Base-by-base conservation (phyloP, 305 asterid genomes). In the Andrographis paniculata region DNA sequence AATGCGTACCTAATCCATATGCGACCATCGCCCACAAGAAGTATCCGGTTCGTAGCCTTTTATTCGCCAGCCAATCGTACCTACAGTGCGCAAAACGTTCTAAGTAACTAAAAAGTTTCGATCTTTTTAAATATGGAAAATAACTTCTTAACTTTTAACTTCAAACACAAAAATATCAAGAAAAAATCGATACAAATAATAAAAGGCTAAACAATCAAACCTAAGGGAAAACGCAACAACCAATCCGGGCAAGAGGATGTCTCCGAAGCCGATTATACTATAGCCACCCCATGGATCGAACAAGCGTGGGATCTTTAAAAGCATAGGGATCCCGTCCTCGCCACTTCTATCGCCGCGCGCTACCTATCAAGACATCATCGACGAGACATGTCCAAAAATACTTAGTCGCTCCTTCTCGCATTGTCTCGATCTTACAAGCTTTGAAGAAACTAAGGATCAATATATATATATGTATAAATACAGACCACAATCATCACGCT, bases 231-330 rank as follows among this genome's bases (percentile, higher is more conserved):
- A 86, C 58, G 94, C 89, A 0, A 86, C 87, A 7, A 89, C 72
- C 27, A 89, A 60, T 50, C 98, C 96, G 17, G 98, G 96, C 64
- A 89, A 76, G 55, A 89, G 80, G 59, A 89, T 86, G 66, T 89
- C 98, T 17, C 98, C 96, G 22, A 89, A 89, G 63, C 96, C 98
- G 14, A 89, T 82, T 61, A 89, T 89, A 64, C 98, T 89, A 64
- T 74, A 89, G 49, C 98, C 96, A 44, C 98, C 96, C 98, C 98
- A 86, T 17, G 98, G 98, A 75, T 89, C 98, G 65, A 89, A 89
- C 56, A 82, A 56, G 23, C 98, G 91, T 0, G 98, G 98, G 53
- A 89, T 82, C 66, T 86, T 89, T 53, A 89, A 72, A 62, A 89
- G 94, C 98, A 89, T 89, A 0, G 95, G 98, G 52, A 82, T 82